Evolutionary conservation across 1,139 yeast species (phyloP), one percentile per base, ranked within the genome.

Genomic region (Williopsis jadinii): DNA sequence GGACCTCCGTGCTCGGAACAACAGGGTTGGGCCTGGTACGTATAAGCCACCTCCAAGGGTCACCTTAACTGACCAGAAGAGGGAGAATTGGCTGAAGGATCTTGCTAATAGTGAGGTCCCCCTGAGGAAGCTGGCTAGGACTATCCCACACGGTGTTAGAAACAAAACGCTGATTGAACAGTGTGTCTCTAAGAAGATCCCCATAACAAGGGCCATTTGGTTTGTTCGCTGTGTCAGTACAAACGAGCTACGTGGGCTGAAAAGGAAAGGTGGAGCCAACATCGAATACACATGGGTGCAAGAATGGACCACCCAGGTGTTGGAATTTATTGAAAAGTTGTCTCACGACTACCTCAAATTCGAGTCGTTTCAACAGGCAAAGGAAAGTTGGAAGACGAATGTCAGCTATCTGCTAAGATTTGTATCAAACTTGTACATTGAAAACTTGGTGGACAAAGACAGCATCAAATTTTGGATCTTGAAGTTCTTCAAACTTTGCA

Each of bases 71-170:
- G 95, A 90, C 43, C 83, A 82, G 56, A 84, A 85, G 57, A 73
- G 82, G 47, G 95, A 87, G 49, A 69, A 79, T 2, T 90, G 98
- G 98, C 65, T 90, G 38, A 72, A 73, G 41, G 95, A 87, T 55
- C 67, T 90, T 41, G 85, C 94, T 2, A 73, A 84, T 42, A 75
- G 82, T 0, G 62, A 67, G 13, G 70, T 83, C 0, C 85, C 95
- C 0, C 63, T 90, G 38, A 67, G 74, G 40, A 76, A 75, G 44
- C 71, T 90, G 2, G 75, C 94, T 1, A 73, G 83, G 41, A 84
- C 88, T 30, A 75, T 90, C n/a, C 97, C 98, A 0, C 96, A 90
- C 59, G 97, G 97, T 0, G 75, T 90, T 24, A 69, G 90, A 49
- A 84, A 86, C 57, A 77, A 80, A 51, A 70, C 74, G 1, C 66